A percentile compares a stretch with the other conserved stretches of the same genome.
Conservation (phyloP, 305 asterid species). For the Rubia tinctorum region DNA sequence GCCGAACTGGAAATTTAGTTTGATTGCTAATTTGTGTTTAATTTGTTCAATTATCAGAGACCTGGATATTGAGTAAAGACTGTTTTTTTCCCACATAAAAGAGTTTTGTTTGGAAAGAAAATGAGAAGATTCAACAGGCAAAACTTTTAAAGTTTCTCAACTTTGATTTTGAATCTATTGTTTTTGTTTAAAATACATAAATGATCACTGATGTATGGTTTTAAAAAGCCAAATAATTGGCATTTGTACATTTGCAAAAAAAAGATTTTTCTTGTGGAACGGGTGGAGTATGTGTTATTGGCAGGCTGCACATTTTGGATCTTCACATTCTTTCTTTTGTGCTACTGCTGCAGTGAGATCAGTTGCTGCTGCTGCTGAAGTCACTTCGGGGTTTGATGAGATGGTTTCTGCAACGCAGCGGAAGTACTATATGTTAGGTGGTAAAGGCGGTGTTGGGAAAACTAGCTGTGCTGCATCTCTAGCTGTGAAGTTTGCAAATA, state of each 20-base stretch:
- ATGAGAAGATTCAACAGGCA: background rate
- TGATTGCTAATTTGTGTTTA: background rate
- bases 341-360: slow-evolving; percentile 58
- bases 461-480: slow-evolving; percentile 98
- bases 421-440: slow-evolving; percentile 98
- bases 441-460: slow-evolving; percentile 98
- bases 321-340: background rate
- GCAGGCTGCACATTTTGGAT: background rate
- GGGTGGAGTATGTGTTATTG: too few relatives aligned
- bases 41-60: background rate
- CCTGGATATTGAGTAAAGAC: background rate
- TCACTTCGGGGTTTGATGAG: slow-evolving; percentile 71
- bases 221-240: too few relatives aligned
- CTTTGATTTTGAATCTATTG: too few relatives aligned
- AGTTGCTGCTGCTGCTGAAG: slow-evolving; percentile 71
- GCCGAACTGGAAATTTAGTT: background rate
- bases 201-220: too few relatives aligned
- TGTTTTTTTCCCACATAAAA: background rate
- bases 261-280: background rate
- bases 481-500: slow-evolving; percentile 96
- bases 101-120: background rate
- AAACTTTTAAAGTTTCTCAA: background rate
- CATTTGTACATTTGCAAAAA: background rate
- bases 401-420: slow-evolving; percentile 89
- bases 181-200: too few relatives aligned